Conservation (phyloP, 2,329 filamentous ascomycete species). For the Celoporthe dispersa region DNA sequence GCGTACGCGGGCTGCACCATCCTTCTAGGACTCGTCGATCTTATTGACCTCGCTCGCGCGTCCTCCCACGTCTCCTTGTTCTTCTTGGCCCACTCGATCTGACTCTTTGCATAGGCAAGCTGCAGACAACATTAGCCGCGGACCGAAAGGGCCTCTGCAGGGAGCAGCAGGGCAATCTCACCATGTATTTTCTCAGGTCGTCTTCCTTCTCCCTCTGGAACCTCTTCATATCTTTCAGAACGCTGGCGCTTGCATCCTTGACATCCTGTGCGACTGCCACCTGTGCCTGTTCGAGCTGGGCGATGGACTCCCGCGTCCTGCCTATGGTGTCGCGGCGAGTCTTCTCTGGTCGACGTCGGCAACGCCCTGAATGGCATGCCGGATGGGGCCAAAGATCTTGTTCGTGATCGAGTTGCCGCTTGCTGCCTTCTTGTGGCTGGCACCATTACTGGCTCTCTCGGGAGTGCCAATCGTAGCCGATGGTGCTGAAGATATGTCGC, state of each 20-base stretch:
- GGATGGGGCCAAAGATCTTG: conserved; percentile 94
- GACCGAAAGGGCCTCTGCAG: conserved; percentile 4
- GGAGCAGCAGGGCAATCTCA: conserved; percentile 50
- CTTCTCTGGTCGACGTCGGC: conserved; percentile 92
- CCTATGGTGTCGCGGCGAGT: conserved; percentile 92
- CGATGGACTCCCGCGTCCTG: conserved; percentile 88
- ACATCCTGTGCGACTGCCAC: conserved; percentile 89
- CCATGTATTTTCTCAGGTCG: conserved; percentile 93
- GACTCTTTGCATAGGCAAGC: conserved; percentile 90
- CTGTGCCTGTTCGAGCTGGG: conserved; percentile 86
- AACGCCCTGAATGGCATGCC: conserved; percentile 93
- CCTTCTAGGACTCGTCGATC: conserved; percentile 67
- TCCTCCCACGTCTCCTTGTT: conserved; percentile 93
- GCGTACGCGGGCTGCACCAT: neutral
- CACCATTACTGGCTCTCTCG: conserved; percentile 51
- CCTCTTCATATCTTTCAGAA: conserved; percentile 85
- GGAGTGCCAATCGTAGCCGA: conserved; percentile 75
- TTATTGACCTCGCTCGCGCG: conserved; percentile 86
- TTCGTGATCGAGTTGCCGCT: conserved; percentile 90
- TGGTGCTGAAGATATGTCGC: conserved; percentile 69
- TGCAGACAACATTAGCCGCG: conserved; percentile 41
- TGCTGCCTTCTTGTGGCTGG: conserved; percentile 75
- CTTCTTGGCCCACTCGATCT: conserved; percentile 93
- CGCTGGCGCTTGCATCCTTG: conserved; percentile 85
- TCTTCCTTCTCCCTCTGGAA: conserved; percentile 97